These are phyloP conservation scores for Albugo candida DNA, from an alignment of 352 stramenopile genomes.

Conservation along the genomic window DNA sequence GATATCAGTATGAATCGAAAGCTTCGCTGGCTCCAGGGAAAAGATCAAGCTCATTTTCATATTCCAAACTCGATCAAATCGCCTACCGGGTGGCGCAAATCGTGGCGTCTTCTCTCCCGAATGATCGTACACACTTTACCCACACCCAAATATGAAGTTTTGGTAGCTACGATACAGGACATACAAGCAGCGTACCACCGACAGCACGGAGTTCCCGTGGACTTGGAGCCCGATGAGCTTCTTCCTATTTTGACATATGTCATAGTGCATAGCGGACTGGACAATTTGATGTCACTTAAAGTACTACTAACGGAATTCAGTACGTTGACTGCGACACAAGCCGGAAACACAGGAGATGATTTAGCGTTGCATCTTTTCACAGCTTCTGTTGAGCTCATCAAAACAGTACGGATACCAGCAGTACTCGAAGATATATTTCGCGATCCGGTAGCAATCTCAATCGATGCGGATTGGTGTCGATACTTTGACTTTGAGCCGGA, in stretches of 20 bases:
- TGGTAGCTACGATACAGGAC: slow-evolving; percentile 46
- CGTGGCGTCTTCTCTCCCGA: slow-evolving; percentile 48
- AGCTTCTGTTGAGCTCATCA: slow-evolving; percentile 47
- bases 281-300: slow-evolving; percentile 69
- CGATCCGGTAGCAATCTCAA: slow-evolving; percentile 76
- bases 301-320: slow-evolving; percentile 41
- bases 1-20: slow-evolving; percentile 66
- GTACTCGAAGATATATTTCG: slow-evolving; percentile 81
- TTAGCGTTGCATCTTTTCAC: neutral
- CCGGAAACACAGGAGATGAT: slow-evolving; percentile 18
- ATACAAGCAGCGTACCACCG: slow-evolving; percentile 44
- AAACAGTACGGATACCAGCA: slow-evolving; percentile 68
- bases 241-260: slow-evolving; percentile 82
- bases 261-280: slow-evolving; percentile 66
- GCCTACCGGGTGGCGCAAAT: slow-evolving; percentile 66
- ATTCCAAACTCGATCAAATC: slow-evolving; percentile 67
- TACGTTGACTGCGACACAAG: slow-evolving; percentile 3
- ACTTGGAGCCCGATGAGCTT: slow-evolving; percentile 71
- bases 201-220: slow-evolving; percentile 4
- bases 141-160: slow-evolving; percentile 59
- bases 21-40: slow-evolving; percentile 76
- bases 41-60: slow-evolving; percentile 80
- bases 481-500: slow-evolving; percentile 69
- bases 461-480: slow-evolving; percentile 66
- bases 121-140: slow-evolving; percentile 27